Evolutionary conservation across 208 protist genomes (phyloP), one percentile per base, ranked within the genome.

Genomic region (Wallacemonas sp.): DNA sequence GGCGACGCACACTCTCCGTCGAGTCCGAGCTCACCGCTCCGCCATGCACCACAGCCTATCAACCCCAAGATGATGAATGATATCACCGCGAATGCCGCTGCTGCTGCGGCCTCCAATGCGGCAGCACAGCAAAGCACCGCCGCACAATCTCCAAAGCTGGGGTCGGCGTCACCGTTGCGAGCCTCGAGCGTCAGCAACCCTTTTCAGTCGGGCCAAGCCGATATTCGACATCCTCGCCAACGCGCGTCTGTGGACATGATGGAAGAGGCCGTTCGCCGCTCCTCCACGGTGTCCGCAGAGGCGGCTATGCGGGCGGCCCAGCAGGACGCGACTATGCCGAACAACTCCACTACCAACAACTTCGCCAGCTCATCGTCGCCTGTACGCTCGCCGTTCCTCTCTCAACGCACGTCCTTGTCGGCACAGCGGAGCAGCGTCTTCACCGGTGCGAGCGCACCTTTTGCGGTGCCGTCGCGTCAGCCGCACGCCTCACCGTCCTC

Each of bases 201-300:
- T 9, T 58, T 58, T n/a, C 51, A 58, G 51, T 3, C 30, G 12
- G 51, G 19, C n/a, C 51, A 8, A 5, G 24, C 51, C 26, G 28
- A 34, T 21, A 58, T 58, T 8, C 51, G 26, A 14, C 51, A 58
- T 14, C 51, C 51, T 0, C 51, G 51, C 17, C 51, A 58, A 31
- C 51, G 51, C n/a, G 51, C 51, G 14, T 58, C 51, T 9, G 51
- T 58, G 51, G 51, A 58, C 28, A 58, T 58, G 51, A 58, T 58
- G 51, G 51, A 58, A n/a, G 51, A 58, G 51, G 51, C 51, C 2
- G 51, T 58, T 26, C 51, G 51, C 2, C 51, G 51, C 51, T 58
- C 51, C 8, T 33, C 51, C n/a, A 58, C 51, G 51, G 51, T 19
- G 28, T 58, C 51, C 17, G 41, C 51, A 11, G 51, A 58, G n/a